Conservation (phyloP, 2,329 filamentous ascomycete species). For the Xylaria sp. region DNA sequence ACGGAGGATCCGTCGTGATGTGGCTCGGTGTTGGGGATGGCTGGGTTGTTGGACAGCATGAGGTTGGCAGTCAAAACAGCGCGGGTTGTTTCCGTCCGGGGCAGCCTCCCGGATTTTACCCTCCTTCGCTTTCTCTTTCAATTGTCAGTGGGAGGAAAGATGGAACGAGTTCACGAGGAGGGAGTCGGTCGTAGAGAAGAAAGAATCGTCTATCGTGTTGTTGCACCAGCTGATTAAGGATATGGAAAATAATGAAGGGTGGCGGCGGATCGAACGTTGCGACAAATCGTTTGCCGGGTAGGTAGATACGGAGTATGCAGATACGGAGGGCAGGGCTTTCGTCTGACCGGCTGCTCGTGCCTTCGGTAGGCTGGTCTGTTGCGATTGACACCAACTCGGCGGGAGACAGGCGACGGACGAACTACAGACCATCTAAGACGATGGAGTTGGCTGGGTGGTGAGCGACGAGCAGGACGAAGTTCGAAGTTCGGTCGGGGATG, state of each 20-base stretch:
- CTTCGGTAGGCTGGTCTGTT: not conserved
- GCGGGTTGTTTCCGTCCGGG: constrained; percentile 21
- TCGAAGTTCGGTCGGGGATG: not conserved
- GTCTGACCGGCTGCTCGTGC: not conserved
- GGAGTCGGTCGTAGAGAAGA: constrained; percentile 1
- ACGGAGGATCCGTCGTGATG: constrained; percentile 17
- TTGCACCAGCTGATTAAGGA: constrained; percentile 12
- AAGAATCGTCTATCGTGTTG: constrained; percentile 6
- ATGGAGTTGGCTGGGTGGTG: not conserved
- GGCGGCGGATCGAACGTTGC: constrained; percentile 22
- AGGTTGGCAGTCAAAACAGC: constrained; percentile 30
- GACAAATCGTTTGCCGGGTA: constrained; percentile 22
- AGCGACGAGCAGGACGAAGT: not conserved
- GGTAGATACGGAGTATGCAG: not conserved
- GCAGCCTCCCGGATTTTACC: constrained; percentile 29
- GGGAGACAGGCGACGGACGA: not conserved
- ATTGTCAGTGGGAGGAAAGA: constrained; percentile 1
- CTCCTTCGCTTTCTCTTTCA: not conserved
- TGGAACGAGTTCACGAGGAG: not conserved
- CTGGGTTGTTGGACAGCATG: constrained; percentile 32
- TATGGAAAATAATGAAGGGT: constrained; percentile 22
- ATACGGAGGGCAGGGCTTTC: too few relatives aligned
- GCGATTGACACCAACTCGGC: not conserved
- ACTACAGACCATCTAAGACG: not conserved
- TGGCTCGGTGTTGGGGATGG: constrained; percentile 28